These are phyloP conservation scores for Macrophomina pseudophaseolina DNA, from an alignment of 2,329 filamentous ascomycete species.

Conservation along the genomic window DNA sequence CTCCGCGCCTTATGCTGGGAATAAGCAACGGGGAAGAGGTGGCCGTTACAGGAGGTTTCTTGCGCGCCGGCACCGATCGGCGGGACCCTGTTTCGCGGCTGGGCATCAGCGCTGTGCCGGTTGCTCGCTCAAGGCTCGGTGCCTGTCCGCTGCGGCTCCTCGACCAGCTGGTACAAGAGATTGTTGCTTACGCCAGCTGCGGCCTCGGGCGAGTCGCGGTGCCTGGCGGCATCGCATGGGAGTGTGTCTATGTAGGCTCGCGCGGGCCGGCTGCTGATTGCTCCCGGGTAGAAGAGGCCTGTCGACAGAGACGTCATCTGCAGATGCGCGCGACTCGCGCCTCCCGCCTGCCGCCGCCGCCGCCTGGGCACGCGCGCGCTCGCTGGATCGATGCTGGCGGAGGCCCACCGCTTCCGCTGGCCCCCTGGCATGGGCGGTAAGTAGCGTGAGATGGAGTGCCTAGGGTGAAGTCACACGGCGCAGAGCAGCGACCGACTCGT, in stretches of 20 bases:
- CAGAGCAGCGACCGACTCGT: not conserved
- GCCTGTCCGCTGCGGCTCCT: not conserved
- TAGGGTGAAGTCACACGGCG: slow-evolving; percentile 8
- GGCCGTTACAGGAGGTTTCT: not conserved
- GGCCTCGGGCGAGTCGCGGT: not conserved
- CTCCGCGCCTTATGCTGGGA: not conserved
- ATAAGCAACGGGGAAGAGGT: not conserved
- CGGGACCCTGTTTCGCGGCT: slow-evolving; percentile 1
- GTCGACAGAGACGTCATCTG: slow-evolving; percentile 5
- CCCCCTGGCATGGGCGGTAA: not conserved
- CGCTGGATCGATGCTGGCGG: not conserved
- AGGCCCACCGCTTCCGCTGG: slow-evolving; percentile 9
- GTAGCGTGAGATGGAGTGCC: slow-evolving; percentile 15
- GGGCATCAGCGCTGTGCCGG: not conserved
- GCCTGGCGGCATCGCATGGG: not conserved
- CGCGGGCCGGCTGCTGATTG: not conserved
- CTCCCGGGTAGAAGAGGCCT: not conserved
- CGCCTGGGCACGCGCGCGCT: not conserved
- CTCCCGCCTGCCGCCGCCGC: not conserved
- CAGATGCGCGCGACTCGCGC: not conserved
- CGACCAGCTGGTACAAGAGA: not conserved
- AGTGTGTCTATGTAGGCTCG: not conserved
- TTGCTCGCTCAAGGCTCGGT: not conserved
- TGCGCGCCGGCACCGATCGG: not conserved
- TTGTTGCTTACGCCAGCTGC: not conserved